Evolutionary conservation across 768 basidiomycete genomes (phyloP).

Genomic region (Clavulina sp.): DNA sequence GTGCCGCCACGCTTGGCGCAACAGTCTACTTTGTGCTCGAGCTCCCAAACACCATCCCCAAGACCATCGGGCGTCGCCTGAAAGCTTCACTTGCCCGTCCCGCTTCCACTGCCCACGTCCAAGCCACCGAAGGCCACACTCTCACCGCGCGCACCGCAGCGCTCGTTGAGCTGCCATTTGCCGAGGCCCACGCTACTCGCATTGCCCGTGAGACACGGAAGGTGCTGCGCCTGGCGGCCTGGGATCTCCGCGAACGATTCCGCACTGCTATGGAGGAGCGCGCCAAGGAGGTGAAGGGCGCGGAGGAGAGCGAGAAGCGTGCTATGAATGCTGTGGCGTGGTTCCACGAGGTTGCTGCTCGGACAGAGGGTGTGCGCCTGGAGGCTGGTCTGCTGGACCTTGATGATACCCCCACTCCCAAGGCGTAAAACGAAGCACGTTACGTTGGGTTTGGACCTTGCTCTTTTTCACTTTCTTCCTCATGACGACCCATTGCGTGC

Average conservation of each 20-base stretch:
- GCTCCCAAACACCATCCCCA: constrained; percentile 74
- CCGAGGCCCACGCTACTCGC: constrained; percentile 48
- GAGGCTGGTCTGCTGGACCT: constrained; percentile 15
- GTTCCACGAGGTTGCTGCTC: constrained; percentile 41
- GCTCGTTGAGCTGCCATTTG: constrained; percentile 35
- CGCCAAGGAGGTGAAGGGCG: constrained; percentile 52
- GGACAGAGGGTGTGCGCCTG: constrained; percentile 19
- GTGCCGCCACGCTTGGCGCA: constrained; percentile 53
- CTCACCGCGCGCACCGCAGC: constrained; percentile 15
- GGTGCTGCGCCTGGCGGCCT: constrained; percentile 75
- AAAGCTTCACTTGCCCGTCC: constrained; percentile 37
- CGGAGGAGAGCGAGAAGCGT: constrained; percentile 58
- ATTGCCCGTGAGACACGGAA: constrained; percentile 79
- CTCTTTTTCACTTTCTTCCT: too few relatives aligned
- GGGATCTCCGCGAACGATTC: constrained; percentile 79
- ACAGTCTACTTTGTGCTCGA: constrained; percentile 72
- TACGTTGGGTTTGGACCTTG: too few relatives aligned
- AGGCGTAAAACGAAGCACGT: too few relatives aligned
- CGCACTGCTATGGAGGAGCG: constrained; percentile 62
- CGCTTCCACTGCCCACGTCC: neutral
- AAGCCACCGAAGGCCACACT: constrained; percentile 22
- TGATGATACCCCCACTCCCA: too few relatives aligned
- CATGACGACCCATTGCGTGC: too few relatives aligned
- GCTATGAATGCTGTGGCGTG: constrained; percentile 53
- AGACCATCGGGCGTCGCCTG: constrained; percentile 75